Base-by-base conservation (phyloP, 768 basidiomycete species). In the Wakefieldia striispora region DNA sequence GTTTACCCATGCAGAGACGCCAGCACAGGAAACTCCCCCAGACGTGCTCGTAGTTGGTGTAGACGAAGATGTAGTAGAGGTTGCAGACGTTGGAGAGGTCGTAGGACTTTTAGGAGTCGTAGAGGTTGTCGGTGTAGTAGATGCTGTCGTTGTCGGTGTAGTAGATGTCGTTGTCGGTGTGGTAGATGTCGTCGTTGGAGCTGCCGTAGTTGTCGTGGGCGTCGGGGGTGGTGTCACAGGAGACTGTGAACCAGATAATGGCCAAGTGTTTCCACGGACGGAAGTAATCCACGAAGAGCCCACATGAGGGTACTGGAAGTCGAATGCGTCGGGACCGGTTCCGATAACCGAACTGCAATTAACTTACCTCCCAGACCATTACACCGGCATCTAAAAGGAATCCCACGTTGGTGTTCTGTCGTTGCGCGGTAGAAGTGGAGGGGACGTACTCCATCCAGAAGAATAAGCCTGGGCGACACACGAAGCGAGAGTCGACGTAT, bases 401-500 rank as follows among this genome's bases (percentile, higher is more conserved):
- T 10, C 23, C 9, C 10, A 33, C 3, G 8, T 49, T 6, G 27
- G 13, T 17, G 11, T 6, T 12, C 3, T 17, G 2, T 39, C 9
- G 10, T 12, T 4, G 14, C 24, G 11, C 17, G 13, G 27, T 14
- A 6, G 34, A 39, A 4, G 16, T 6, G 13, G 2, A 27, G 26
- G 1, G 8, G 8, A 53, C 58, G 33, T 26, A 60, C 58, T 3
- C 58, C 58, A 60, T 12, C 51, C 54, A 19, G 20, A 8, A 1
- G n/a, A 11, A 23, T 53, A 16, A 4, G 86, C 89, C 63, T 81
- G 74, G 13, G 70, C 56, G 20, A 88, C 67, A 65, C 88, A 91
- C 14, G 65, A 66, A 1, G 81, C 77, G 14, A 91, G 72, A 2
- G 76, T 76, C 4, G 73, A 63, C 2, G 83, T 71, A 34, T 69